Percentiles rank a stretch among this genome's conserved stretches.
phyloP scores from a whole-genome alignment of 73 alveolate species.

The Tetrahymena malaccensis region DNA sequence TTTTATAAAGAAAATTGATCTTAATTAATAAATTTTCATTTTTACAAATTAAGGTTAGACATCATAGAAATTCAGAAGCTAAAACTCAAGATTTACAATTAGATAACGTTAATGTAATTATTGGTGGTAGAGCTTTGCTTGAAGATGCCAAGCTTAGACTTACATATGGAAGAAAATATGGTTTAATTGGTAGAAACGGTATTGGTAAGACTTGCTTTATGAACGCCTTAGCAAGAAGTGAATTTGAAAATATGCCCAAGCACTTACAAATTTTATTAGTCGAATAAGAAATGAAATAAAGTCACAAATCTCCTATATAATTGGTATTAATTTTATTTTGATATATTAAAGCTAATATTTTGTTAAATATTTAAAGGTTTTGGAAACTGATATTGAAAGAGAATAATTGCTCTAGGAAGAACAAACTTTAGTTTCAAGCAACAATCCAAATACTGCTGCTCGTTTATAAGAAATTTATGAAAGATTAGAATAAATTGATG shows the following conservation, averaged over 20 bases:
- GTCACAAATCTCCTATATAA: conserved; percentile 72
- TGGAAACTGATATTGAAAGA: conserved; percentile 42
- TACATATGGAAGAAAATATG: conserved; percentile 89
- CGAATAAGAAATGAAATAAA: conserved; percentile 88
- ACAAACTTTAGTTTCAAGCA: conserved; percentile 42
- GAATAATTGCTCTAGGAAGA: conserved; percentile 28
- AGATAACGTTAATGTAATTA: conserved; percentile 72
- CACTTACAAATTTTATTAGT: conserved; percentile 87
- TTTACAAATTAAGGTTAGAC: not conserved
- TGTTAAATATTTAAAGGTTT: not conserved
- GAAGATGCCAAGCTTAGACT: conserved; percentile 88
- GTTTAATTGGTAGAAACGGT: conserved; percentile 98
- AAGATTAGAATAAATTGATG: conserved; percentile 81
- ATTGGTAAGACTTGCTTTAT: conserved; percentile 94
- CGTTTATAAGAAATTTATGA: conserved; percentile 60
- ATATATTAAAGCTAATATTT: not conserved
- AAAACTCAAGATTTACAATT: conserved; percentile 79
- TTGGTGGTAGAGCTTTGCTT: conserved; percentile 95
- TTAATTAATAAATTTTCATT: not conserved
- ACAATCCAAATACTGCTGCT: conserved; percentile 35
- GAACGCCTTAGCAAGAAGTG: conserved; percentile 91
- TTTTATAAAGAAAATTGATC: too few relatives aligned
- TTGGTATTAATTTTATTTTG: not conserved
- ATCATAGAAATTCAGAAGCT: conserved; percentile 49
- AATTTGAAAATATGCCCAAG: conserved; percentile 83